These are phyloP conservation scores for Lactarius deliciosus DNA, from an alignment of 768 basidiomycete species.

Conservation along the genomic window DNA sequence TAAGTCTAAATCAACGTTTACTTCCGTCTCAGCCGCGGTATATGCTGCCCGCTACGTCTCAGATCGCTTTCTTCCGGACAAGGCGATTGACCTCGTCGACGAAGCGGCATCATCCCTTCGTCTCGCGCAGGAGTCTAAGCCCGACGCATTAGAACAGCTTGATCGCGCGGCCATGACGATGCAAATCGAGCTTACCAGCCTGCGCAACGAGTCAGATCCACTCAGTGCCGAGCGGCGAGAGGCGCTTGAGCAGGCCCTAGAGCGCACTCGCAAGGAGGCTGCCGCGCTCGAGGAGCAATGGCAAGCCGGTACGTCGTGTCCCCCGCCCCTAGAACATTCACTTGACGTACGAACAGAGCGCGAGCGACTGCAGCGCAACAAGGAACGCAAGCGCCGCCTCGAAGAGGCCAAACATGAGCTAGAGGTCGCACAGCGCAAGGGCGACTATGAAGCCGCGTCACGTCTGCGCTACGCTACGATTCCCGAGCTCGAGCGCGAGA, in stretches of 20 bases:
- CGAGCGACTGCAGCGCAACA: constrained; percentile 62
- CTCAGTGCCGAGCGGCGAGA: constrained; percentile 73
- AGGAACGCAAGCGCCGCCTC: constrained; percentile 59
- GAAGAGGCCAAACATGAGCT: constrained; percentile 84
- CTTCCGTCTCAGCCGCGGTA: constrained; percentile 59
- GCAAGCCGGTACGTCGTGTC: constrained; percentile 57
- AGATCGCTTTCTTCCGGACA: constrained; percentile 86
- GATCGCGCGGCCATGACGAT: constrained; percentile 83
- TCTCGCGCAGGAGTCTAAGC: constrained; percentile 86
- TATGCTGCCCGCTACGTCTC: constrained; percentile 85
- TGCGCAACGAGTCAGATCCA: constrained; percentile 85
- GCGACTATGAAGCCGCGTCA: constrained; percentile 82
- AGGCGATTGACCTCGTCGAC: constrained; percentile 89
- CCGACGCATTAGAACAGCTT: constrained; percentile 77
- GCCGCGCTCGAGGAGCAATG: constrained; percentile 61
- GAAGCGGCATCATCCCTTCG: constrained; percentile 88
- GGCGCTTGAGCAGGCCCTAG: constrained; percentile 65
- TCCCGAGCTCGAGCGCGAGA: constrained; percentile 70
- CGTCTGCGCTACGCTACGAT: constrained; percentile 83
- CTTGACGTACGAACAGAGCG: constrained; percentile 50
- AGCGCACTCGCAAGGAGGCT: constrained; percentile 61
- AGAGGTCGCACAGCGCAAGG: constrained; percentile 85
- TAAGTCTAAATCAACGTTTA: not conserved
- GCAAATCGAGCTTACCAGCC: constrained; percentile 85
- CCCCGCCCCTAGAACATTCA: not conserved